A percentile compares a stretch with the other conserved stretches of the same genome.
Conservation (phyloP, 73 alveolate genomes). For the Breviolum minutum region DNA sequence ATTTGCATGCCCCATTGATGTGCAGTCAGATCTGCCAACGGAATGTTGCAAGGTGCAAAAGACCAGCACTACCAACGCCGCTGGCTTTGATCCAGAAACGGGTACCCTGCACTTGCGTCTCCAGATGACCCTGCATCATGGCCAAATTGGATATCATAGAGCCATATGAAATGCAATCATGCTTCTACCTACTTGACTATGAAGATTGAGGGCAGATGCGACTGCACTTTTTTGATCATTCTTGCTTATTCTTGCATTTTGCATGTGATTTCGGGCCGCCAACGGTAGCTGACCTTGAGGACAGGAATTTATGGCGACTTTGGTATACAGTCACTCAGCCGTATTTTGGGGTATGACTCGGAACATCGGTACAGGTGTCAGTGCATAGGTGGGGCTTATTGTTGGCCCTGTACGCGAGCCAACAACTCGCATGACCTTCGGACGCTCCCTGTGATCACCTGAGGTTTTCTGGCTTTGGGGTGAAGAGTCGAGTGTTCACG, state of each 20-base stretch:
- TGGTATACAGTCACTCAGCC: conserved; percentile 32
- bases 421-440: no score
- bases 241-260: neutral
- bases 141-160: neutral
- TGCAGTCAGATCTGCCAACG: no score
- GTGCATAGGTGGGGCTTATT: no score
- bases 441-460: neutral
- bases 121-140: conserved; percentile 12
- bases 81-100: conserved; percentile 9
- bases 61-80: conserved; percentile 16
- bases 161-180: neutral
- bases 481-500: conserved; percentile 62
- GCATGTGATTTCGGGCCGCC: neutral
- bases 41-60: conserved; percentile 21
- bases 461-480: conserved; percentile 80
- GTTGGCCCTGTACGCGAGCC: no score
- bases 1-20: no score
- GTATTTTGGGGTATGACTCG: no score
- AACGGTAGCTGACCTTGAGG: neutral
- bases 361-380: no score
- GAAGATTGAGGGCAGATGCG: no score
- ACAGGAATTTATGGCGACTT: conserved; percentile 37
- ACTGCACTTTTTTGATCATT: no score
- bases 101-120: conserved; percentile 49
- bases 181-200: no score